Evolutionary conservation across 495 filamentous ascomycete species (phyloP), one percentile per base, ranked within the genome.

Genomic region (Talaromyces ruber): DNA sequence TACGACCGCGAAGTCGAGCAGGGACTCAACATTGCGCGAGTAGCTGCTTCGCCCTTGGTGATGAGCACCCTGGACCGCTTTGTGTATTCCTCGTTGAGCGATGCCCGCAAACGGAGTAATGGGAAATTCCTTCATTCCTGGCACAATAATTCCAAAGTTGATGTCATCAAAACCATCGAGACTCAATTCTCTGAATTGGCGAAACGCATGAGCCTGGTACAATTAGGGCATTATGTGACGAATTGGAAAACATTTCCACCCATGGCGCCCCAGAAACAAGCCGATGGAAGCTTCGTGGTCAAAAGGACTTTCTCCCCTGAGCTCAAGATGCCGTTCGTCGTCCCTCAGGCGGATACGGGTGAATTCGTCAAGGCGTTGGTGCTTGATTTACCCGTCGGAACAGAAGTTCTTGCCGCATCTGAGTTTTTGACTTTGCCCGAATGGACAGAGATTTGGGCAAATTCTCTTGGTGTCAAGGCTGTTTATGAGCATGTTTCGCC

Each of bases 21-120:
- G 43, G 76, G 75, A 3, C 78, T 77, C 61, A 84, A 81, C 51
- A 70, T 81, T 22, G 75, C 74, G 4, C 74, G 82, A 63, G 79
- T 76, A 6, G 80, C 79, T 0, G 73, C 81, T 11, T 68, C 64
- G 0, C 70, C 76, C 1, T 69, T 71, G 26, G 69, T 66, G 3
- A 68, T 75, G 0, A 60, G 64, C 54, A 76, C 73, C 5, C 75
- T 83, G n/a, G 74, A 83, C 55, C 69, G 82, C 30, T 71, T 84
- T 45, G 63, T 82, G 7, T 77, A 74, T 59, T 77, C 74, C 0
- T 71, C 72, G 0, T 63, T 79, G 12, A 70, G 68, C 2, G 69
- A 73, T 0, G 71, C 73, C 57, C 70, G 68, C 14, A 62, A 58
- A 4, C 68, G 67, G 1, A 76, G 73, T 0, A 58, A 64, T 0